Percentiles rank a stretch among this genome's conserved stretches.
phyloP scores from a whole-genome alignment of 768 basidiomycete genomes.

The Leucocoprinus sp. region DNA sequence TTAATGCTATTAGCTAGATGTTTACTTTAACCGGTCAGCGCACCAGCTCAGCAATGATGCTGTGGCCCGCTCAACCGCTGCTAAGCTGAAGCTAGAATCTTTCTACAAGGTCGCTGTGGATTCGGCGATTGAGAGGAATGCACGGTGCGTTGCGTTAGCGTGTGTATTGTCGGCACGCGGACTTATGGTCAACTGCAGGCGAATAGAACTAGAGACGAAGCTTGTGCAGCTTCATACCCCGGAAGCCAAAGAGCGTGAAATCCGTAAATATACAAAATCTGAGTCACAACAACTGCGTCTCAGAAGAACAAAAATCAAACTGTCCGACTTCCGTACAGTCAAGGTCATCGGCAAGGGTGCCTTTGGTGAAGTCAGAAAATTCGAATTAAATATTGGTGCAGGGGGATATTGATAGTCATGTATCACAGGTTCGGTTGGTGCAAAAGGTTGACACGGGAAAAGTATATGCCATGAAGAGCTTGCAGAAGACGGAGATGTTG shows the following conservation, averaged over 20 bases:
- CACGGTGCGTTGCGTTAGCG: constrained; percentile 45
- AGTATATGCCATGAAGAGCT: constrained; percentile 99
- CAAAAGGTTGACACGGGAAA: constrained; percentile 97
- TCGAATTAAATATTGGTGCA: constrained; percentile 8
- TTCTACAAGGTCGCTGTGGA: constrained; percentile 99
- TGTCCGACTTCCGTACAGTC: constrained; percentile 90
- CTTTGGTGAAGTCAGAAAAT: constrained; percentile 77
- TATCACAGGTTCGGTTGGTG: constrained; percentile 74
- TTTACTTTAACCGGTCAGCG: constrained; percentile 90
- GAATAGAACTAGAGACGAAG: constrained; percentile 83
- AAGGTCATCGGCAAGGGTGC: constrained; percentile 99
- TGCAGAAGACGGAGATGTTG: constrained; percentile 98
- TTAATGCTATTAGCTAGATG: constrained; percentile 41
- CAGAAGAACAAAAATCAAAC: constrained; percentile 85
- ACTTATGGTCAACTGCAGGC: constrained; percentile 34
- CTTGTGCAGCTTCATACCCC: constrained; percentile 66
- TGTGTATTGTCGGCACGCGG: neutral
- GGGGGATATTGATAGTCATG: constrained; percentile 2
- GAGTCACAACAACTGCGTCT: constrained; percentile 90
- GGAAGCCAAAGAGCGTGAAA: constrained; percentile 84
- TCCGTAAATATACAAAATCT: constrained; percentile 76
- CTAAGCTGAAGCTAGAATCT: constrained; percentile 94
- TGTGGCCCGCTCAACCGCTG: constrained; percentile 82
- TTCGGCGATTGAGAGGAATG: constrained; percentile 91
- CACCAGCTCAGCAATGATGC: constrained; percentile 78